A percentile compares a stretch with the other conserved stretches of the same genome.
phyloP scores from a whole-genome alignment of 805 yeast species.

The Saccharomycopsis babjevae region DNA sequence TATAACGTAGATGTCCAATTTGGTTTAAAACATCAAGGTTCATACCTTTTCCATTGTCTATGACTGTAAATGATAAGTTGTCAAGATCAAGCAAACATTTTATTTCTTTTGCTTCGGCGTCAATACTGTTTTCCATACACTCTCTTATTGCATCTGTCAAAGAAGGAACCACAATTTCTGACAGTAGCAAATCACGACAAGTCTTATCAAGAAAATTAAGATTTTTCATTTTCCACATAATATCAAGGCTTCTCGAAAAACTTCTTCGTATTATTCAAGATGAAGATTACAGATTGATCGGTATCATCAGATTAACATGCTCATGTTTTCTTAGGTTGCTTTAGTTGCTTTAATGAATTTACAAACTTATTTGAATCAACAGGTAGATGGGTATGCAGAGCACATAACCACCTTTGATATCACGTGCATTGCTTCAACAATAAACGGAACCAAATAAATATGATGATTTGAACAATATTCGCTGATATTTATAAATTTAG shows the following conservation, averaged over 20 bases:
- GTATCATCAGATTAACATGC: no score
- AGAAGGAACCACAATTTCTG: conserved; percentile 30
- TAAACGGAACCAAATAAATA: no score
- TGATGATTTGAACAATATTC: no score
- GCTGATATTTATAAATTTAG: no score
- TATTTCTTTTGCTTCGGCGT: conserved; percentile 37
- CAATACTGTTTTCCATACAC: conserved; percentile 44
- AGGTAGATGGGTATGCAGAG: no score
- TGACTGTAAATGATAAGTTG: conserved; percentile 31
- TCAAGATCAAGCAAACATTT: conserved; percentile 28
- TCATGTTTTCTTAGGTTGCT: no score
- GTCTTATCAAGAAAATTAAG: neutral
- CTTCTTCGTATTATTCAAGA: neutral
- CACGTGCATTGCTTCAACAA: no score
- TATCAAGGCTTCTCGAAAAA: neutral
- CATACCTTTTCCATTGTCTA: conserved; percentile 72
- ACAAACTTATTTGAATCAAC: no score
- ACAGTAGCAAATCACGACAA: conserved; percentile 17
- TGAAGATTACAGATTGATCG: no score
- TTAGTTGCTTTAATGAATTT: no score
- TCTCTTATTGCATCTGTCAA: conserved; percentile 37
- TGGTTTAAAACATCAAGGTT: conserved; percentile 33
- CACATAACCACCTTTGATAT: no score
- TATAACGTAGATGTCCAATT: conserved; percentile 39
- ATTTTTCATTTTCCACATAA: neutral